Evolutionary conservation across 148 eudicot genomes (phyloP).

Genomic region (Silene uniflora): DNA sequence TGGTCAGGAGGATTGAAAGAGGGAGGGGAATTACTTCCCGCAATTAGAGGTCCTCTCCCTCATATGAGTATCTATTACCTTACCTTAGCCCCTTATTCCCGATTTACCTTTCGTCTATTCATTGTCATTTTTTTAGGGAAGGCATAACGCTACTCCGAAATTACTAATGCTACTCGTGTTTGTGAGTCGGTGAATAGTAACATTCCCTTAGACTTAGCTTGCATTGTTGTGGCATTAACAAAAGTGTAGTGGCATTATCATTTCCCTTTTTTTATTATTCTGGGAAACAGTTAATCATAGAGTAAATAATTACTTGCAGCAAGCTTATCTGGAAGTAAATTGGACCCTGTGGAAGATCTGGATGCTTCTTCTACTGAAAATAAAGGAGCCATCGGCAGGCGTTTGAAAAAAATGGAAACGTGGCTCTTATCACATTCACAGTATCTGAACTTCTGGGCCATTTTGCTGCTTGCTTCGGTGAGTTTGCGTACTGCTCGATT

Average conservation of each 20-base stretch:
- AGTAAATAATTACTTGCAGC: conserved; percentile 46
- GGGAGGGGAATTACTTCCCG: no score
- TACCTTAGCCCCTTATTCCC: no score
- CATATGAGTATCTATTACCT: no score
- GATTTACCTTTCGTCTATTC: not conserved
- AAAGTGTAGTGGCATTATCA: no score
- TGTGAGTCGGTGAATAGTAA: no score
- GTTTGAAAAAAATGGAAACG: conserved; percentile 41
- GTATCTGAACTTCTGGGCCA: conserved; percentile 79
- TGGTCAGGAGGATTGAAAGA: no score
- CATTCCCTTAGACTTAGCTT: no score
- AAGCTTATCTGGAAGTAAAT: conserved; percentile 49
- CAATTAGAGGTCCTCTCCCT: no score
- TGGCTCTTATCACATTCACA: conserved; percentile 90
- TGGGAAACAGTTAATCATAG: not conserved
- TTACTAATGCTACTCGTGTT: no score
- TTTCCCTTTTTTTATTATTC: no score
- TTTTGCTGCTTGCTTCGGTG: conserved; percentile 93
- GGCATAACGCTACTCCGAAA: no score
- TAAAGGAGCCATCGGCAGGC: conserved; percentile 44
- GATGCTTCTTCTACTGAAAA: conserved; percentile 55
- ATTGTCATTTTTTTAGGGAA: not conserved
- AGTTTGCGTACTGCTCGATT: conserved; percentile 31
- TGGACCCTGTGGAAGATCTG: conserved; percentile 59
- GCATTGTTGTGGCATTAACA: no score